Evolutionary conservation across 495 filamentous ascomycete genomes (phyloP), one percentile per base, ranked within the genome.

Genomic region (Aspergillus funiculosus): DNA sequence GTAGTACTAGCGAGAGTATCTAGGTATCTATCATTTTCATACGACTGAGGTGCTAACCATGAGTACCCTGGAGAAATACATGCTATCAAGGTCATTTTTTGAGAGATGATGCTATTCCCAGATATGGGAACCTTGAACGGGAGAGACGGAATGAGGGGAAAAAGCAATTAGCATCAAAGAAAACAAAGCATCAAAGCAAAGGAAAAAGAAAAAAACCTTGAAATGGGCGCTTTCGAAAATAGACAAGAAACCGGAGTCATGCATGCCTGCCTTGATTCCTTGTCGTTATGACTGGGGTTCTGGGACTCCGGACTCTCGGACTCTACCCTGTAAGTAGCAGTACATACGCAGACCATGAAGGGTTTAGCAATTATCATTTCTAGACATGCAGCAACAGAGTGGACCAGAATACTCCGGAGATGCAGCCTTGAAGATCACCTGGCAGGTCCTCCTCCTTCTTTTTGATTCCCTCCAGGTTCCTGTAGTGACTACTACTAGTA

Each of bases 371-470:
- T 48, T 35, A 37, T 47, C 31, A 34, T 21, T 51, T 35, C 39
- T 43, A 47, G 43, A 52, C 50, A 52, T 52, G 39, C 39, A 35
- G 18, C 25, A 30, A 22, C 24, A 43, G 28, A 43, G 37, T 47
- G 43, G 50, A 52, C 50, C 39, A 52, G 44, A 52, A 52, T 39
- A 44, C 50, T 43, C 44, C 50, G 39, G 44, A 47, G 24, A 40
- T 52, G 50, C 50, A 48, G 43, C 44, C 44, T 39, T 52, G 50
- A 48, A 47, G 50, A 52, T 52, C 43, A 48, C 43, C 44, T 48
- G 50, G 21, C 30, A 11, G 14, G 15, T 18, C 24, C 25, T 41
- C 37, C 37, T 35, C n/a, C n/a, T 38, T 20, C 9, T 2, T 20
- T 20, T n/a, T n/a, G n/a, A n/a, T n/a, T n/a, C n/a, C n/a, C n/a